These are phyloP conservation scores for Hevea brasiliensis DNA, from an alignment of 345 rosid genomes.

Conservation along the genomic window DNA sequence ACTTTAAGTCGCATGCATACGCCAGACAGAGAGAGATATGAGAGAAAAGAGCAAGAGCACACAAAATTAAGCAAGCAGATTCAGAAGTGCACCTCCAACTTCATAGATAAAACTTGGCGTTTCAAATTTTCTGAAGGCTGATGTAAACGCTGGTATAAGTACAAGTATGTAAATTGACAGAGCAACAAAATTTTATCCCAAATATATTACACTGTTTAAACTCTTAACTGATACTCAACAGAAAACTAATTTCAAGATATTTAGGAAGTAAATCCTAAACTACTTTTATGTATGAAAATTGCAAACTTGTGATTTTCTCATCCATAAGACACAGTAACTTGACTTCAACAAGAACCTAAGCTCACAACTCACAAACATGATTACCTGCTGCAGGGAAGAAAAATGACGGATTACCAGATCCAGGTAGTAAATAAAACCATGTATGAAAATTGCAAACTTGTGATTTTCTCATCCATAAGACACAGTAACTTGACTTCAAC, in stretches of 20 bases:
- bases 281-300: too few species aligned
- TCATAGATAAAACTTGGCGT: too few species aligned
- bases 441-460: too few species aligned
- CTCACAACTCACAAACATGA: background rate
- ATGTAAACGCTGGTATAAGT: too few species aligned
- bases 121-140: too few species aligned
- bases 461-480: background rate
- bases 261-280: background rate
- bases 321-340: background rate
- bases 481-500: background rate
- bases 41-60: too few species aligned
- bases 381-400: background rate
- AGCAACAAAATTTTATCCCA: background rate
- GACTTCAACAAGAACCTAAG: background rate
- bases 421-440: background rate
- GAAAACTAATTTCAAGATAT: background rate
- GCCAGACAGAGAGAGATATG: too few species aligned
- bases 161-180: too few species aligned
- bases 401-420: background rate
- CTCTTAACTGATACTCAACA: background rate
- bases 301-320: background rate
- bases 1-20: too few species aligned
- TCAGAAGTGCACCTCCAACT: too few species aligned
- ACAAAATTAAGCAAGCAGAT: too few species aligned
- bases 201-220: too few species aligned